Evolutionary conservation across 1,284 basidiomycete genomes (phyloP), one percentile per base, ranked within the genome.

Genomic region (Entoloma clypeatum): DNA sequence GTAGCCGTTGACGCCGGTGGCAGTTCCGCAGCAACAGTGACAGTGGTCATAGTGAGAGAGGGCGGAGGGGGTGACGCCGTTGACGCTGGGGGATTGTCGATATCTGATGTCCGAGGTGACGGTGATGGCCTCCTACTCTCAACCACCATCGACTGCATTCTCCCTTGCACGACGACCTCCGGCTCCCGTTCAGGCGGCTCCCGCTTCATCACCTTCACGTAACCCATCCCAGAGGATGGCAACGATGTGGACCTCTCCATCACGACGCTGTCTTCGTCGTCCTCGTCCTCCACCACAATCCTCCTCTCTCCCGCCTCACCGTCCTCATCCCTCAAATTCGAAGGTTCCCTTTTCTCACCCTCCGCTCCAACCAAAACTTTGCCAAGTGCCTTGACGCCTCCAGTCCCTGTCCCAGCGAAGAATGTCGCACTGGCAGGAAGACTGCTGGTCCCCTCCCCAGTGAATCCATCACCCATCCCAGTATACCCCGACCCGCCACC

Each of bases 51-150:
- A n/a, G n/a, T n/a, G n/a, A n/a, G n/a, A n/a, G 47, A 25, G 5
- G 46, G 34, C 2, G 47, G n/a, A n/a, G 47, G 23, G 19, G 50
- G 10, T 29, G 35, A 29, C 30, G 22, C 9, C 25, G 17, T 14
- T 16, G 14, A 11, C 21, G 24, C 11, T 9, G 9, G 28, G 11
- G 17, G 28, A 19, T 16, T 23, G 36, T 19, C 32, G 24, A 8
- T 24, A 5, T 7, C 17, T 11, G n/a, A n/a, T n/a, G n/a, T n/a
- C n/a, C n/a, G n/a, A n/a, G n/a, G n/a, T 2, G 34, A 18, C 17
- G 53, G 51, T 8, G 54, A 48, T 3, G 56, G 57, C n/a, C 51
- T 56, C 11, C 55, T 50, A 31, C 57, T 57, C 3, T 47, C 45
- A 5, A 60, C 52, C 2, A 51, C 49, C 11, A 60, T 40, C 3